Conservation (phyloP, 495 filamentous ascomycete species). For the Aspergillus avenaceus region DNA sequence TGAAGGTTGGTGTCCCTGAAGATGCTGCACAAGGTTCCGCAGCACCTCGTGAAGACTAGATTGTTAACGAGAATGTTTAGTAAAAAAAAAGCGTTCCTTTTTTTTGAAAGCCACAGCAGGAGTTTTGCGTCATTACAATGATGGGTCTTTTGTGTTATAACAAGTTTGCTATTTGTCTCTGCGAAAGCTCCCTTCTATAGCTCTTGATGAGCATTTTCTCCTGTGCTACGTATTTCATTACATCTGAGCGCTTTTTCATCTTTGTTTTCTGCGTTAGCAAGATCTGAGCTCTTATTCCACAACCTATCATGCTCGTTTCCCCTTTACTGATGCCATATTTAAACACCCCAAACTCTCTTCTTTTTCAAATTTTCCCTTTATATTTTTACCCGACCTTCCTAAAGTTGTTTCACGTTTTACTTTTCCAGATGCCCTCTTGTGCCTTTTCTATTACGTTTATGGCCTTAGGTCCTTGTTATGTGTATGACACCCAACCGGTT, state of each 20-base stretch:
- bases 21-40: neutral
- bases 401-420: conserved; percentile 13
- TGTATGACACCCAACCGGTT: conserved; percentile 35
- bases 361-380: conserved; percentile 13
- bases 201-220: conserved; percentile 45
- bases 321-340: conserved; percentile 4
- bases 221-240: conserved; percentile 43
- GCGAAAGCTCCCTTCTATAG: conserved; percentile 39
- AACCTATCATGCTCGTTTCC: conserved; percentile 9
- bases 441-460: conserved; percentile 16
- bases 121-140: conserved; percentile 46
- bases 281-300: conserved; percentile 31
- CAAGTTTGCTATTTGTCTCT: conserved; percentile 38
- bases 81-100: conserved; percentile 40
- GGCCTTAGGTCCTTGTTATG: conserved; percentile 29
- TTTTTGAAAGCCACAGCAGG: conserved; percentile 46
- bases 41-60: neutral
- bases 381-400: conserved; percentile 3
- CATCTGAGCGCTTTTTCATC: conserved; percentile 41
- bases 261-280: conserved; percentile 26
- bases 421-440: conserved; percentile 14
- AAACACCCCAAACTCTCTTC: conserved; percentile 10
- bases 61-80: conserved; percentile 18
- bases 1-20: conserved; percentile 58
- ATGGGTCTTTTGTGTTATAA: conserved; percentile 44